Evolutionary conservation across 176 grass and related monocot species (phyloP).

Genomic region (Calamus simplicifolius): DNA sequence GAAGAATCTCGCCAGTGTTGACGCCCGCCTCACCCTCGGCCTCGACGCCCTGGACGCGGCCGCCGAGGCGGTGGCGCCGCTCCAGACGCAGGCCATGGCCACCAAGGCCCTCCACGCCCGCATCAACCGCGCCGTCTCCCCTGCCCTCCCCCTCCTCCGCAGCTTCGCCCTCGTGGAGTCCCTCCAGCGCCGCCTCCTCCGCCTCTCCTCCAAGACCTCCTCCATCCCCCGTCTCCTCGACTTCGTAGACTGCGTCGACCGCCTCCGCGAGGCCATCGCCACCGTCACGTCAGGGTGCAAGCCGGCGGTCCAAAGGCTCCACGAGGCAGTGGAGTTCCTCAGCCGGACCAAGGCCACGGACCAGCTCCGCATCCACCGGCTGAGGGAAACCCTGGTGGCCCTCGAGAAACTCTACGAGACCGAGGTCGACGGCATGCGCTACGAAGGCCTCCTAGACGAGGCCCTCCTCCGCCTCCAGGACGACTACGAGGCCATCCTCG

Average conservation of each 20-base stretch:
- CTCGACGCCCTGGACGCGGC: background rate
- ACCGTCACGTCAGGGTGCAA: slow-evolving; percentile 30
- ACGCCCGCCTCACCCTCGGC: slow-evolving; percentile 17
- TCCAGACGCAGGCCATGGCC: slow-evolving; percentile 37
- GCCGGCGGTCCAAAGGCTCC: slow-evolving; percentile 35
- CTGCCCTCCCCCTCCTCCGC: slow-evolving; percentile 22
- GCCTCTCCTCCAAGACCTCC: background rate
- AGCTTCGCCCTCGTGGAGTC: slow-evolving; percentile 26
- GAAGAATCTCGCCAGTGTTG: slow-evolving; percentile 16
- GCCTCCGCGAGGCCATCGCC: slow-evolving; percentile 38
- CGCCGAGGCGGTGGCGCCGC: slow-evolving; percentile 14
- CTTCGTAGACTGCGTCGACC: slow-evolving; percentile 39
- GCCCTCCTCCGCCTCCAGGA: slow-evolving; percentile 50
- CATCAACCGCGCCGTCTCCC: slow-evolving; percentile 45
- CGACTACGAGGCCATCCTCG: slow-evolving; percentile 41
- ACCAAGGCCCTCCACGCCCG: slow-evolving; percentile 26
- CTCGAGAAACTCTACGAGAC: slow-evolving; percentile 41
- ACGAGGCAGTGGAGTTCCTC: slow-evolving; percentile 54
- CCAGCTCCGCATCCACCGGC: slow-evolving; percentile 29
- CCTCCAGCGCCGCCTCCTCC: slow-evolving; percentile 8
- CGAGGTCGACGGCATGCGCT: slow-evolving; percentile 54
- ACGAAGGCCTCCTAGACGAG: slow-evolving; percentile 54
- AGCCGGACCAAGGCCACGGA: slow-evolving; percentile 47
- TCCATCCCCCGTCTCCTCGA: slow-evolving; percentile 7
- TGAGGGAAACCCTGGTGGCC: slow-evolving; percentile 35